Evolutionary conservation across 163 green algal genomes (phyloP), one percentile per base, ranked within the genome.

Genomic region (Chlorella variabilis): DNA sequence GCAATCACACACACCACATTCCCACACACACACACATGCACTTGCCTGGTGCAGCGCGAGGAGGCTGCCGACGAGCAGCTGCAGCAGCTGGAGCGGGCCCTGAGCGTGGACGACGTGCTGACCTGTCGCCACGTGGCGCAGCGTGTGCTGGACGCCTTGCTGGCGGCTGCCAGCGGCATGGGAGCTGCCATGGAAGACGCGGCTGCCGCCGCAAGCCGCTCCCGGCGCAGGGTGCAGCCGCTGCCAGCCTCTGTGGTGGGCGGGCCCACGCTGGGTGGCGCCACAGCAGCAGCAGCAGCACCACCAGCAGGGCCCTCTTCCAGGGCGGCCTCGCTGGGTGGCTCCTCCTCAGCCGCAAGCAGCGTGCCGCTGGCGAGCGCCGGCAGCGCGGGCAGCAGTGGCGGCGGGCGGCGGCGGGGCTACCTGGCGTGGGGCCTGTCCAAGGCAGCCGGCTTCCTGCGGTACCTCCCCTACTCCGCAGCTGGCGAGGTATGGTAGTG

Each of bases 371-470:
- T 42, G 13, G 56, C 20, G 1, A 56, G 9, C 39, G n/a, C 25
- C 15, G 17, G 21, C 34, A 63, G 39, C 42, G 41, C 27, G n/a
- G 42, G 71, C 71, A 58, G 6, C 67, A 13, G 34, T 39, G 3
- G 48, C 71, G 34, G 54, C 48, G 11, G 61, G 48, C n/a, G 38
- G 9, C 70, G 75, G 80, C 77, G 90, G 82, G 82, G 84, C 80
- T 93, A 90, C 89, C 59, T 96, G 56, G 77, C 85, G 6, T 95
- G 93, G 90, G 88, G 91, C 27, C 49, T 95, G 58, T 91, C 92
- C 8, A 82, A 85, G 8, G 79, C 92, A 3, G 88, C 83, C 3
- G 78, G 85, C 27, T 94, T 93, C 65, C 77, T 96, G 33, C 75
- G 84, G 0, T 90, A 88, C 80, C 54, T 88, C 0, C 81, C 81